These are phyloP conservation scores for Magnaporthiopsis rhizophila DNA, from an alignment of 2,329 filamentous ascomycete species.

Conservation along the genomic window DNA sequence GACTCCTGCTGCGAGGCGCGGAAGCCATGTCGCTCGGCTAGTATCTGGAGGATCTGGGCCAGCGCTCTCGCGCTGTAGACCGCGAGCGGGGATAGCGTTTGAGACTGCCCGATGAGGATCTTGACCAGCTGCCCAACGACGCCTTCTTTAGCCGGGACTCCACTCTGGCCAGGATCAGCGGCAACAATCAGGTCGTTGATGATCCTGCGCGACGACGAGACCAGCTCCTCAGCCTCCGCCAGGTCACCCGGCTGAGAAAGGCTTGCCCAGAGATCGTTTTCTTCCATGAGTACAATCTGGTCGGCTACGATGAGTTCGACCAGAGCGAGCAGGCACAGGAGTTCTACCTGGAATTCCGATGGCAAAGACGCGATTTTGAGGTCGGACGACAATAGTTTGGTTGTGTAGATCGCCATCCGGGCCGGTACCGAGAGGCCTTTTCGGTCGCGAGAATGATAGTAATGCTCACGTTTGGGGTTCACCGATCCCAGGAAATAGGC, in stretches of 20 bases:
- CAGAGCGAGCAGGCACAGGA: slow-evolving; percentile 43
- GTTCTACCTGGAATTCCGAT: slow-evolving; percentile 34
- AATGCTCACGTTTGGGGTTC: slow-evolving; percentile 6
- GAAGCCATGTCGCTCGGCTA: slow-evolving; percentile 40
- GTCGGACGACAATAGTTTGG: slow-evolving; percentile 43
- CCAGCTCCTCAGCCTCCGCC: slow-evolving; percentile 33
- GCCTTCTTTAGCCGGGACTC: slow-evolving; percentile 21
- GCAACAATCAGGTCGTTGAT: slow-evolving; percentile 26
- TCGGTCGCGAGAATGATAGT: slow-evolving; percentile 46
- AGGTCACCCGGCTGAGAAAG: slow-evolving; percentile 27
- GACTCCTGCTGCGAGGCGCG: slow-evolving; percentile 34
- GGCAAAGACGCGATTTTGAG: slow-evolving; percentile 32
- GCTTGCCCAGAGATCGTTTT: slow-evolving; percentile 38
- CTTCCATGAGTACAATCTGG: slow-evolving; percentile 38
- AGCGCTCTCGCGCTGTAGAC: slow-evolving; percentile 47
- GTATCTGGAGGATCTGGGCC: slow-evolving; percentile 37
- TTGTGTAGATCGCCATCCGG: slow-evolving; percentile 66
- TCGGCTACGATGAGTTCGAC: slow-evolving; percentile 45
- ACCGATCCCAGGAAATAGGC: slow-evolving; percentile 50
- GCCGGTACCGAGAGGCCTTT: slow-evolving; percentile 65
- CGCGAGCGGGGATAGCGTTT: slow-evolving; percentile 31
- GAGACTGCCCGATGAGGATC: slow-evolving; percentile 35
- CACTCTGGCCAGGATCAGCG: slow-evolving; percentile 27
- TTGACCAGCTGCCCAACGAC: slow-evolving; percentile 34
- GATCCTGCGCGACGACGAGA: slow-evolving; percentile 30